These are phyloP conservation scores for Paracorniculantispora psalliotae DNA, from an alignment of 2,329 filamentous ascomycete genomes.

Conservation along the genomic window DNA sequence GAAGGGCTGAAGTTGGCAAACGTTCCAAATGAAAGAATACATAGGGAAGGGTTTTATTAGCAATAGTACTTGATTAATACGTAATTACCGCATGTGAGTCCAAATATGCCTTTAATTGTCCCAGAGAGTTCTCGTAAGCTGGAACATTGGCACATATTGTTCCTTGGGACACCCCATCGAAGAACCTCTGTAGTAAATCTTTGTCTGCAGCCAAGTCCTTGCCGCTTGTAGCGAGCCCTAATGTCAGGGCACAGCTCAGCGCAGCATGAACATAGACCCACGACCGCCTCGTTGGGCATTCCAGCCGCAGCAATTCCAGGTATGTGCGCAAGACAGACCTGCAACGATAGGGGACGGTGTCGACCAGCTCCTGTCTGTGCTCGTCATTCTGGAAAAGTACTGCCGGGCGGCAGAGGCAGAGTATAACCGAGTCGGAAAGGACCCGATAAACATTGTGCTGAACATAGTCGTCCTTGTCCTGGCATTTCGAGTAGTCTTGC, in stretches of 20 bases:
- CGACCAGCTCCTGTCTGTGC: not conserved
- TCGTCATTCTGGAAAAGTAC: not conserved
- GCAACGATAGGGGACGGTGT: not conserved
- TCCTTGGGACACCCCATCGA: not conserved
- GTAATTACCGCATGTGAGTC: not conserved
- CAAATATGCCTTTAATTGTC: not conserved
- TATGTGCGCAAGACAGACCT: not conserved
- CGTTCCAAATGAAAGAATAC: not conserved
- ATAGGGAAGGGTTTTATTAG: slow-evolving; percentile 3
- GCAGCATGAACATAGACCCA: not conserved
- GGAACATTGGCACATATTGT: not conserved
- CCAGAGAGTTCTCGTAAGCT: not conserved
- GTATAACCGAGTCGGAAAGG: not conserved
- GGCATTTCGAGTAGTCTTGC: not conserved
- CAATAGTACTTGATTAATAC: not conserved
- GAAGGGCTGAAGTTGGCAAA: not conserved
- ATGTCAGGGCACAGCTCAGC: not conserved
- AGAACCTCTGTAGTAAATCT: not conserved
- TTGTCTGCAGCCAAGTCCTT: not conserved
- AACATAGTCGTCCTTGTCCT: not conserved
- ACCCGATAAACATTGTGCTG: not conserved
- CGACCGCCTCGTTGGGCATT: not conserved
- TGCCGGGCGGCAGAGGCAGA: not conserved
- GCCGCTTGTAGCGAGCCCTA: not conserved
- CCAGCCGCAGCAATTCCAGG: not conserved